phyloP scores from a whole-genome alignment of 2,329 filamentous ascomycete species.

The Penicillium fuscoglaucum region DNA sequence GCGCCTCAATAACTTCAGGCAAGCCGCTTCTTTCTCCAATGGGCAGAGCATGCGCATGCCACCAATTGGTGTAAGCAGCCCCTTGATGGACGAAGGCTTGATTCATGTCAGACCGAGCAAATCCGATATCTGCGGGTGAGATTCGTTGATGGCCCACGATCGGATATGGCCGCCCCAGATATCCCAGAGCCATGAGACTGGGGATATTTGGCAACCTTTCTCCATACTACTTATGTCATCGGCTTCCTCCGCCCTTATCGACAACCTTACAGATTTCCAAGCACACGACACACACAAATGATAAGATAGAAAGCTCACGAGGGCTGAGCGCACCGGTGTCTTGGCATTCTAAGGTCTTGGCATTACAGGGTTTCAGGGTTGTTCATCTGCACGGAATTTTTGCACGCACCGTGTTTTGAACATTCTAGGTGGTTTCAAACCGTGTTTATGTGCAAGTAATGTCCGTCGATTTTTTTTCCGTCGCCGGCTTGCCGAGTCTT shows the following conservation, averaged over 20 bases:
- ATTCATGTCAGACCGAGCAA: background rate
- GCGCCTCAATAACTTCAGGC: background rate
- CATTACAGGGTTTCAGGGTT: slow-evolving; percentile 2
- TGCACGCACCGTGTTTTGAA: background rate
- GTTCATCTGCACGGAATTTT: background rate
- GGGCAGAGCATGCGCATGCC: background rate
- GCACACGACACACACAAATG: background rate
- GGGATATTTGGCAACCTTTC: background rate
- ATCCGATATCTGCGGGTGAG: slow-evolving; percentile 1
- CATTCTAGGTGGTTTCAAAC: background rate
- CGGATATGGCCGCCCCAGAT: slow-evolving; percentile 8
- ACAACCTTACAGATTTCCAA: background rate
- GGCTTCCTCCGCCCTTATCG: slow-evolving; percentile 14
- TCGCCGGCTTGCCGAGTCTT: slow-evolving; percentile 12
- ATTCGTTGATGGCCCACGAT: background rate
- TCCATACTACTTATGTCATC: slow-evolving; percentile 4
- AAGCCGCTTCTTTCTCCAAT: background rate
- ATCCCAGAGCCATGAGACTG: background rate
- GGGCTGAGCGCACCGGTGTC: slow-evolving; percentile 7
- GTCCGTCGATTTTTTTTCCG: background rate
- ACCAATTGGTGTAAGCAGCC: background rate
- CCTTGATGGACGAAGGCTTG: background rate
- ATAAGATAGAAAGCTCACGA: slow-evolving; percentile 16
- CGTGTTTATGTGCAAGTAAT: background rate
- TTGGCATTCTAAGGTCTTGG: slow-evolving; percentile 19